These are phyloP conservation scores for Grigorovia jiainica DNA, from an alignment of 805 yeast species.

Conservation along the genomic window DNA sequence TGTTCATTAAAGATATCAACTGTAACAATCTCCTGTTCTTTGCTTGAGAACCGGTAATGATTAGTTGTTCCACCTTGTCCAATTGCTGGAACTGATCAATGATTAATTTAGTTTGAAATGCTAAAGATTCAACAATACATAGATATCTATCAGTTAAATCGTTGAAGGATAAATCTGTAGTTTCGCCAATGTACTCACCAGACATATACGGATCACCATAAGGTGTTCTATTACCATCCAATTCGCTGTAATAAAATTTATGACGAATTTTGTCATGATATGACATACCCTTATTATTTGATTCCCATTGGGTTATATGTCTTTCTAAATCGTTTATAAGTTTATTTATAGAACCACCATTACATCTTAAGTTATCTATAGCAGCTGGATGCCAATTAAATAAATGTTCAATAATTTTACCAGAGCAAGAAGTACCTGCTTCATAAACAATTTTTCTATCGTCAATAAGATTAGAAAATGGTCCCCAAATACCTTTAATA, in stretches of 20 bases:
- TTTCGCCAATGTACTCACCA: constrained; percentile 42
- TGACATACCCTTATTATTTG: constrained; percentile 5
- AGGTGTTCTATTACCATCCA: constrained; percentile 52
- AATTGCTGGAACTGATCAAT: constrained; percentile 22
- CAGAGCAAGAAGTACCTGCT: constrained; percentile 53
- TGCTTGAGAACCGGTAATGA: constrained; percentile 46
- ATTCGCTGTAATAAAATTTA: constrained; percentile 44
- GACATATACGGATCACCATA: constrained; percentile 40
- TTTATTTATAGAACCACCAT: background rate
- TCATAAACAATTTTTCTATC: constrained; percentile 32
- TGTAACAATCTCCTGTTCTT: constrained; percentile 34
- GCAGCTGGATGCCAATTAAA: constrained; percentile 35
- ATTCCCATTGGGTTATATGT: constrained; percentile 10
- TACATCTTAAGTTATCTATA: background rate
- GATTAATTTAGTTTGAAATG: constrained; percentile 40
- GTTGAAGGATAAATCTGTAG: constrained; percentile 26
- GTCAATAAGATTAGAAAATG: constrained; percentile 34
- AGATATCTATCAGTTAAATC: constrained; percentile 37
- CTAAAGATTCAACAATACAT: constrained; percentile 40
- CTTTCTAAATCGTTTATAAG: constrained; percentile 20
- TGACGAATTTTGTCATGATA: constrained; percentile 27
- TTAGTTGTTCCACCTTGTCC: constrained; percentile 13
- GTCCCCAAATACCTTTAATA: constrained; percentile 52
- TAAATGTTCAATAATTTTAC: constrained; percentile 40
- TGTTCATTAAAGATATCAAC: constrained; percentile 23